Percentiles rank a stretch among this genome's conserved stretches.
Conservation (phyloP, 202 grass and related monocot species). For the Hordeum pubiflorum region DNA sequence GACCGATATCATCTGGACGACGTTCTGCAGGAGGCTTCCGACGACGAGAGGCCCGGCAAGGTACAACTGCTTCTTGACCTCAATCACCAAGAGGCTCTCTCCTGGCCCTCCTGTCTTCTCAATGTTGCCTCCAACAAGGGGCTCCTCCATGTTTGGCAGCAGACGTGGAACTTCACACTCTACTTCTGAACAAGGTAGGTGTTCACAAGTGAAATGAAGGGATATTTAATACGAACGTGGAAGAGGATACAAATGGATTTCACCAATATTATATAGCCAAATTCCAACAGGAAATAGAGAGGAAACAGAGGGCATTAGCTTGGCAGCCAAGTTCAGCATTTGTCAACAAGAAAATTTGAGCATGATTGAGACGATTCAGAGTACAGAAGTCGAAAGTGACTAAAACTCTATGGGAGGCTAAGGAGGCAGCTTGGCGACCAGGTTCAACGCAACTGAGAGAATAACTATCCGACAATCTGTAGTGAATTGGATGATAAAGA, state of each 20-base stretch:
- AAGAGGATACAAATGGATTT: neutral
- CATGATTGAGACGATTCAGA: neutral
- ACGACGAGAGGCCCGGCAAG: conserved; percentile 44
- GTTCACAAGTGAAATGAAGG: neutral
- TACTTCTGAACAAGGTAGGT: neutral
- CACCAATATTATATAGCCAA: neutral
- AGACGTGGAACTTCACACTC: neutral
- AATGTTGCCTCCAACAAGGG: conserved; percentile 8
- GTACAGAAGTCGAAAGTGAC: conserved; percentile 1
- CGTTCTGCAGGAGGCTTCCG: conserved; percentile 39
- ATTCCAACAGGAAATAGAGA: neutral
- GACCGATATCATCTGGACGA: conserved; percentile 48
- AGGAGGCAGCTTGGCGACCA: conserved; percentile 1
- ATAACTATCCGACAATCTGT: neutral
- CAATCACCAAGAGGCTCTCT: conserved; percentile 1
- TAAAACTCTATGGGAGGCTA: neutral
- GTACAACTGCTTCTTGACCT: conserved; percentile 42
- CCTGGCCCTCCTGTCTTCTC: conserved; percentile 3
- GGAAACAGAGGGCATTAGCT: conserved; percentile 18
- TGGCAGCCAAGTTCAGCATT: conserved; percentile 23
- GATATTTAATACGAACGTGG: neutral
- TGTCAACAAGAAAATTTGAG: neutral
- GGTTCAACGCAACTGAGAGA: neutral
- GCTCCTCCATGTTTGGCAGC: conserved; percentile 24
- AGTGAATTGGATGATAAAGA: no score